phyloP scores from a whole-genome alignment of 2,329 filamentous ascomycete genomes.

The Arthrobotrys iridis region DNA sequence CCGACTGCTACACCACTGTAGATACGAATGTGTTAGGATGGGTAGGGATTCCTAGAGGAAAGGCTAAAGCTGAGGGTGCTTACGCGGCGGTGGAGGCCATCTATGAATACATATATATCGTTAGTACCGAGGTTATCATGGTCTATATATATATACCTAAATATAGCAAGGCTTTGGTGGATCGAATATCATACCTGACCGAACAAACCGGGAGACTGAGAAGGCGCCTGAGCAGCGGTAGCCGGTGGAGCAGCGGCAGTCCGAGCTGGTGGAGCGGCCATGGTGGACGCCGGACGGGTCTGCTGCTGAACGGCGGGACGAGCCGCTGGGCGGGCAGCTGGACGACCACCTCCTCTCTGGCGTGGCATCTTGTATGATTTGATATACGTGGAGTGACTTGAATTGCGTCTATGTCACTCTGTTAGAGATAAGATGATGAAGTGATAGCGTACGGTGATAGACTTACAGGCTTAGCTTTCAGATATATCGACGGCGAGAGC shows the following conservation, averaged over 20 bases:
- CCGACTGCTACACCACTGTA: slow-evolving; percentile 93
- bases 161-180: not conserved
- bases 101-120: slow-evolving; percentile 63
- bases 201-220: slow-evolving; percentile 81
- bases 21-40: slow-evolving; percentile 57
- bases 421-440: not conserved
- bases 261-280: slow-evolving; percentile 63
- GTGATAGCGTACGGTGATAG: not conserved
- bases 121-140: slow-evolving; percentile 30
- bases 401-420: not conserved
- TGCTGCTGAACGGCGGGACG: slow-evolving; percentile 66
- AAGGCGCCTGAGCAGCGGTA: slow-evolving; percentile 61
- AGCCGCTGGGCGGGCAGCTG: slow-evolving; percentile 70
- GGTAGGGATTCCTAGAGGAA: slow-evolving; percentile 32
- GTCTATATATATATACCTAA: not conserved
- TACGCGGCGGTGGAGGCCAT: slow-evolving; percentile 99
- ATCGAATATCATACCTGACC: slow-evolving; percentile 65
- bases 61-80: slow-evolving; percentile 62
- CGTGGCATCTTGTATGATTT: slow-evolving; percentile 73
- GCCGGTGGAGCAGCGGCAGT: slow-evolving; percentile 66
- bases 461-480: not conserved
- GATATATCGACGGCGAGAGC: slow-evolving; percentile 52
- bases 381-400: not conserved
- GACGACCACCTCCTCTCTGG: slow-evolving; percentile 77
- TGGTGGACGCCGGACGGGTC: slow-evolving; percentile 66